phyloP scores from a whole-genome alignment of 2,329 filamentous ascomycete genomes.

The Piedraia hortae region DNA sequence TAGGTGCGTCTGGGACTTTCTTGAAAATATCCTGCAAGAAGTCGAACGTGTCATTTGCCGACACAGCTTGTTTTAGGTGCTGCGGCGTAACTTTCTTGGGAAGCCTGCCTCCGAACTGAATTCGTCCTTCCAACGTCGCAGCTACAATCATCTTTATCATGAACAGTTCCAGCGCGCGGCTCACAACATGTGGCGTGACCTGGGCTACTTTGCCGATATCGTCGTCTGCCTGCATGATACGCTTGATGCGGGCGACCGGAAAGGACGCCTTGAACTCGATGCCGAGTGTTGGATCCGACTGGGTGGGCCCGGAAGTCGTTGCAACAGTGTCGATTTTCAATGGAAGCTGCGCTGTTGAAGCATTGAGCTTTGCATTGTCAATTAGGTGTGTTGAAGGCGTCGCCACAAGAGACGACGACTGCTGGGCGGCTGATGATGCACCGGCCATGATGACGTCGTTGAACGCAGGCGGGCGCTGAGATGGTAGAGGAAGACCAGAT shows the following conservation, averaged over 20 bases:
- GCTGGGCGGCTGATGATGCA: too few species aligned
- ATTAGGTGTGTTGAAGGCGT: conserved; percentile 5
- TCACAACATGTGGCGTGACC: conserved; percentile 82
- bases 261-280: conserved; percentile 82
- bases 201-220: conserved; percentile 96
- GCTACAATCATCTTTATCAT: conserved; percentile 87
- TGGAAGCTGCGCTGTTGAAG: conserved; percentile 4
- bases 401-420: conserved; percentile 2
- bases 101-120: conserved; percentile 2
- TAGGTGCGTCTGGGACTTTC: conserved; percentile 44
- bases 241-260: conserved; percentile 87
- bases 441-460: too few species aligned
- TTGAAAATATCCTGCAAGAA: conserved; percentile 76
- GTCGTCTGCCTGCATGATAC: conserved; percentile 97
- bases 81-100: conserved; percentile 59
- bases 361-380: conserved; percentile 5
- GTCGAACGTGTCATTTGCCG: conserved; percentile 76
- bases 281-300: conserved; percentile 14
- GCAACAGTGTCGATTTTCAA: conserved; percentile 2
- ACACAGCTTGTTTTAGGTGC: conserved; percentile 77
- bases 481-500: too few species aligned
- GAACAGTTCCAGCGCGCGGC: conserved; percentile 72
- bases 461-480: too few species aligned
- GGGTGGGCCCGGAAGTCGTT: conserved; percentile 2
- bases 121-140: conserved; percentile 54